Conservation (phyloP, 2,329 filamentous ascomycete species). For the Xylariaceae sp. region DNA sequence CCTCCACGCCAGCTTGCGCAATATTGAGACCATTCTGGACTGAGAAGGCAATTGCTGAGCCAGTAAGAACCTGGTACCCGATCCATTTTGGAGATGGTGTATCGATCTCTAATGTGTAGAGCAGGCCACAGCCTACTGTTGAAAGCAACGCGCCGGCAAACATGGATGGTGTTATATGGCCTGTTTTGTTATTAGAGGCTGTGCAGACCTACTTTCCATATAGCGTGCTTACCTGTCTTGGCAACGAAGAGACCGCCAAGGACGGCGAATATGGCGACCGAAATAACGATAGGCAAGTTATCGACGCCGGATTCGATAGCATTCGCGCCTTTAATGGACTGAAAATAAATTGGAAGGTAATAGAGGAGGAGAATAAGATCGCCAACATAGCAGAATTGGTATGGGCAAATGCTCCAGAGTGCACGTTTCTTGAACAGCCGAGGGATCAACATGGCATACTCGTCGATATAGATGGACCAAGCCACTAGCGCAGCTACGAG, state of each 20-base stretch:
- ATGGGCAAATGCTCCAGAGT: not conserved
- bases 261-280: slow-evolving; percentile 24
- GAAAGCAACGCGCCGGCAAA: slow-evolving; percentile 35
- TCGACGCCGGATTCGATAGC: slow-evolving; percentile 34
- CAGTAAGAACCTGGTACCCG: slow-evolving; percentile 20
- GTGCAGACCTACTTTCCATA: not conserved
- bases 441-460: not conserved
- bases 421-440: not conserved
- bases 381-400: not conserved
- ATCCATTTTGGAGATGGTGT: slow-evolving; percentile 34
- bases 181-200: not conserved
- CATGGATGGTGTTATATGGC: slow-evolving; percentile 28
- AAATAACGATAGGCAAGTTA: slow-evolving; percentile 38
- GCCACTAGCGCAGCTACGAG: not conserved
- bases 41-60: slow-evolving; percentile 24
- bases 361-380: not conserved
- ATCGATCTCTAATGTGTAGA: slow-evolving; percentile 31
- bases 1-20: slow-evolving; percentile 31
- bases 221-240: not conserved
- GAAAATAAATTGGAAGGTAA: not conserved
- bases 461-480: not conserved
- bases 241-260: not conserved
- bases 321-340: slow-evolving; percentile 20
- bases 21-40: slow-evolving; percentile 39
- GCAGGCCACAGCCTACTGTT: slow-evolving; percentile 31